Evolutionary conservation across 257 asterid species (phyloP), one percentile per base, ranked within the genome.

Genomic region (Knoxia roxburghii): DNA sequence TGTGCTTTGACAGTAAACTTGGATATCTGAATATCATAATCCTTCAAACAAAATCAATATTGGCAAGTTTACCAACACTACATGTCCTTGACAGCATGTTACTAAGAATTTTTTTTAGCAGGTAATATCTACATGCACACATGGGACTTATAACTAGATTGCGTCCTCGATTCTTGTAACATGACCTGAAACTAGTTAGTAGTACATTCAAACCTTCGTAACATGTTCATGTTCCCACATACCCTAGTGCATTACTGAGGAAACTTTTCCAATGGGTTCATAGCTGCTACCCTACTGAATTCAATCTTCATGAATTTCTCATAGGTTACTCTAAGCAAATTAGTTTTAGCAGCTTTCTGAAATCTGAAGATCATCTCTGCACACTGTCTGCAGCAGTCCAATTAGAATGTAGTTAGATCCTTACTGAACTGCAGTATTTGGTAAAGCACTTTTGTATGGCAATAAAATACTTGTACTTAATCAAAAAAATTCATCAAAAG

Each of bases 331-430:
- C 69, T 86, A 80, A 86, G 39, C 51, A 73, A 52, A 53, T 74
- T 73, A 52, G 92, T 85, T 81, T 80, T 77, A 41, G 99, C 94
- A 68, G 86, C 87, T 82, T 75, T 86, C 74, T 88, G 99, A 27
- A 90, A 85, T 82, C 80, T 90, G 76, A 88, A 40, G 75, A 90
- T 80, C 96, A 90, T 90, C 79, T 85, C 85, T 50, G 95, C 86
- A 56, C 95, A 88, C 24, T 66, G 76, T 78, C 95, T 90, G 92
- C 65, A 74, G 37, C 70, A 71, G 54, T 53, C 59, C 49, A 49
- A 64, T 72, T 35, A 43, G 33, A 58, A 59, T 29, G 20, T 23
- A 18, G 6, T 37, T 59, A 13, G 35, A 57, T 37, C 71, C 69
- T 76, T 32, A 48, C 48, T n/a, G 24, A 23, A 35, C 57, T 63